Conservation (phyloP, 2,329 filamentous ascomycete genomes). For the Simplicillium sp. region DNA sequence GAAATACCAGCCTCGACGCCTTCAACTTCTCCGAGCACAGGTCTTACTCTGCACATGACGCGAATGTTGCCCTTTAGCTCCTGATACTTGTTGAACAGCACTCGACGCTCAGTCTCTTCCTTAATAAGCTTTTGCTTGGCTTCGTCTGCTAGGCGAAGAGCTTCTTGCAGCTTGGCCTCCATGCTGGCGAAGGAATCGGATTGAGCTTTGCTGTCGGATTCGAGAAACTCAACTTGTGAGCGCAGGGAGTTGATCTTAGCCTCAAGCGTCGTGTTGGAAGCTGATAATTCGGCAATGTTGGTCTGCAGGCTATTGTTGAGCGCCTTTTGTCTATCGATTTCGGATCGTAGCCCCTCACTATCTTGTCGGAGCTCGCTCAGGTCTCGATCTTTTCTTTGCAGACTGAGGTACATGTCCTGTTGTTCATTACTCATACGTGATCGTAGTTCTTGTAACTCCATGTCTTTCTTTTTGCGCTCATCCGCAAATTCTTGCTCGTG, state of each 20-base stretch:
- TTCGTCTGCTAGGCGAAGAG: conserved; percentile 57
- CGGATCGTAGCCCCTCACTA: conserved; percentile 34
- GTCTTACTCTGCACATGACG: conserved; percentile 93
- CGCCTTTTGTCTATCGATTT: conserved; percentile 53
- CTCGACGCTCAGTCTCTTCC: conserved; percentile 82
- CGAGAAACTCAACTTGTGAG: conserved; percentile 79
- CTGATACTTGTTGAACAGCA: conserved; percentile 95
- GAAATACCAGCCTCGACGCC: conserved; percentile 63
- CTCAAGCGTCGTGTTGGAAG: conserved; percentile 59
- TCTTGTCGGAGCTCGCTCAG: conserved; percentile 35
- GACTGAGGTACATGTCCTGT: conserved; percentile 35
- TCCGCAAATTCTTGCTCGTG: conserved; percentile 58
- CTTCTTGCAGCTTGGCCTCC: conserved; percentile 71
- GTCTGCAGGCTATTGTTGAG: conserved; percentile 44
- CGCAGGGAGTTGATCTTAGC: conserved; percentile 65
- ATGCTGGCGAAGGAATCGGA: conserved; percentile 77
- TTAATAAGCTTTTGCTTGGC: conserved; percentile 76
- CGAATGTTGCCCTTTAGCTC: conserved; percentile 97
- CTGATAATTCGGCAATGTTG: conserved; percentile 48
- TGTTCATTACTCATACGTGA: conserved; percentile 40
- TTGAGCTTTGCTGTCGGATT: conserved; percentile 82
- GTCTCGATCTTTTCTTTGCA: conserved; percentile 46
- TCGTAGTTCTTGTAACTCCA: conserved; percentile 58
- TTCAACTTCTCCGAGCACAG: conserved; percentile 49
- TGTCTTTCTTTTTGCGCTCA: conserved; percentile 45